Base-by-base conservation (phyloP, 768 basidiomycete genomes). In the Macrocybe gigantea region DNA sequence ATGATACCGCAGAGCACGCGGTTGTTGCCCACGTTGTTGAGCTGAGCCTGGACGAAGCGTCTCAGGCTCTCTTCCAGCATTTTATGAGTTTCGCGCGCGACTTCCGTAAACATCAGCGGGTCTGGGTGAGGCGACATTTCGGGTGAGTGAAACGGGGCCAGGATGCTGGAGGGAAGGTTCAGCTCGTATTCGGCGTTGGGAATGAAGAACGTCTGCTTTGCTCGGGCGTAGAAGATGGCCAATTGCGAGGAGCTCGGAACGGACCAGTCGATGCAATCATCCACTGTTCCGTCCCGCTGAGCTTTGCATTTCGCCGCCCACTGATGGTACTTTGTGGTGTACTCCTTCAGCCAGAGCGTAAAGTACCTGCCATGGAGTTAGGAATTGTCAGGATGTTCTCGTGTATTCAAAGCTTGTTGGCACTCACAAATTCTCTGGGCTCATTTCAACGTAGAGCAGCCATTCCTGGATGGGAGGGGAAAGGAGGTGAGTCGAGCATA, bases 181-280 rank as follows among this genome's bases (percentile, higher is more conserved):
- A 89, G 80, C 52, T 88, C 85, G 56, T 85, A 89, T 38, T 75
- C 71, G 40, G 82, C 79, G 48, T 78, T 78, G 13, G 85, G 85
- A 2, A 82, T 84, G 52, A 89, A 78, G 60, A 91, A 91, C 0
- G 88, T 90, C 58, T 86, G 79, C 55, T 88, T 88, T 7, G 88
- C 88, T 34, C 87, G 82, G 3, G 78, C 69, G 58, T 86, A 91
- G 65, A 88, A 90, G 70, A 85, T 75, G 50, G 84, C 78, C 42
- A 90, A 70, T 36, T 73, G 68, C 5, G 80, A 64, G 0, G 78
- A 77, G 42, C 72, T 70, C 30, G 72, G 75, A 2, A 71, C 57
- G 0, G 73, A 70, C 60, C 64, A 69, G 31, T 64, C 60, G 8
- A 63, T 55, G 7, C 64, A 64, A 49, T 60, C 63, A 30, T 68